Evolutionary conservation across 257 asterid genomes (phyloP).

Genomic region (Forsythia viridissima): DNA sequence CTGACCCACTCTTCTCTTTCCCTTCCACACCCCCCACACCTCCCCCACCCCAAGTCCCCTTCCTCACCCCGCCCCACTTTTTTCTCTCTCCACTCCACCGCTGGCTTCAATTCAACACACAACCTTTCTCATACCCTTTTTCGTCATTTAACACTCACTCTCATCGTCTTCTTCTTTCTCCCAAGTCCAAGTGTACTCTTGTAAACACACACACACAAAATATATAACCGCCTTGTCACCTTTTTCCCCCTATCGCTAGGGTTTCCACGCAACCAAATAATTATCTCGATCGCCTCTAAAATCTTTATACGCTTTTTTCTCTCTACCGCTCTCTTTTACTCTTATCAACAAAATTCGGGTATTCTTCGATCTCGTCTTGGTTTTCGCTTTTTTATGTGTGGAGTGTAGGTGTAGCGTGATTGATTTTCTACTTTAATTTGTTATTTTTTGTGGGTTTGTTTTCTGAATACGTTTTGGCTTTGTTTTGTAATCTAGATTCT

Average conservation of each 20-base stretch:
- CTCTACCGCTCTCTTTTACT: slow-evolving; percentile 23
- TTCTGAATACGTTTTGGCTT: slow-evolving; percentile 4
- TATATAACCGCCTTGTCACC: slow-evolving; percentile 36
- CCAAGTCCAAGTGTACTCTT: not conserved
- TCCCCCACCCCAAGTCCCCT: not conserved
- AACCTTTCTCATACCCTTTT: slow-evolving; percentile 8
- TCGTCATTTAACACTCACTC: slow-evolving; percentile 25
- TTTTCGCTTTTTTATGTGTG: slow-evolving; percentile 10
- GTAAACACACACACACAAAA: slow-evolving; percentile 24
- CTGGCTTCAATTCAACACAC: not conserved
- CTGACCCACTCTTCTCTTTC: not conserved
- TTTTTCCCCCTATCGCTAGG: slow-evolving; percentile 37
- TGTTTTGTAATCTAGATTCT: slow-evolving; percentile 14
- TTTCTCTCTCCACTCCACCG: not conserved
- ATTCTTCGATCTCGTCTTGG: slow-evolving; percentile 29
- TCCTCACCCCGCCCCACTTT: not conserved
- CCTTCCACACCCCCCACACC: not conserved
- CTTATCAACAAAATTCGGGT: slow-evolving; percentile 39
- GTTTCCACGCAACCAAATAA: slow-evolving; percentile 33
- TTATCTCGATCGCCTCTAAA: slow-evolving; percentile 31
- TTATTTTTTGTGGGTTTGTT: slow-evolving; percentile 1
- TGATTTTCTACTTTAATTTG: slow-evolving; percentile 2
- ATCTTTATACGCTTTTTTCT: slow-evolving; percentile 1
- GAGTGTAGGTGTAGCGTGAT: not conserved
- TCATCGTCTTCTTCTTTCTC: slow-evolving; percentile 29